These are phyloP conservation scores for Fusarium setosum DNA, from an alignment of 2,329 filamentous ascomycete genomes.

Conservation along the genomic window DNA sequence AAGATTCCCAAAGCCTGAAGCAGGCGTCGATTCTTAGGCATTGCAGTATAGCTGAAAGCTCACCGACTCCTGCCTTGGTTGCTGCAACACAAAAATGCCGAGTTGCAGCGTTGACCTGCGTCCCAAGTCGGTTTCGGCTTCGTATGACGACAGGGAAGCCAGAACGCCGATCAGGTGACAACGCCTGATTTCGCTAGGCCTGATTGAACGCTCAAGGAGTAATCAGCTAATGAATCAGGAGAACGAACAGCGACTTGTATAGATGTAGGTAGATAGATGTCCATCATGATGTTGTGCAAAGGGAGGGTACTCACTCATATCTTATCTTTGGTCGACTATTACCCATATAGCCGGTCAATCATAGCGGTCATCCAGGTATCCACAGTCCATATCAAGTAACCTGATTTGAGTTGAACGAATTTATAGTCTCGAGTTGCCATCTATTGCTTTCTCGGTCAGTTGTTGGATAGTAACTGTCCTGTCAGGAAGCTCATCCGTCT, in stretches of 20 bases:
- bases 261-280: too few species aligned
- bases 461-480: not conserved
- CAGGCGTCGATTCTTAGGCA: too few species aligned
- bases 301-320: not conserved
- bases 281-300: conserved; percentile 1
- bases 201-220: not conserved
- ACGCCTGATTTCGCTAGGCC: not conserved
- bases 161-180: conserved; percentile 19
- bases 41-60: too few species aligned
- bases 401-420: not conserved
- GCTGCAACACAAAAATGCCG: not conserved
- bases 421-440: not conserved
- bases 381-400: conserved; percentile 30
- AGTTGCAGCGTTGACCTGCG: not conserved
- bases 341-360: conserved; percentile 20
- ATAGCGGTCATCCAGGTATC: conserved; percentile 17
- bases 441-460: not conserved
- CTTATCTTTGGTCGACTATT: conserved; percentile 15
- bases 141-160: conserved; percentile 2
- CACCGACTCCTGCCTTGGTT: not conserved
- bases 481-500: too few species aligned
- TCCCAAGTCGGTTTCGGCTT: conserved; percentile 10
- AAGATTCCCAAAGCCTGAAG: too few species aligned
- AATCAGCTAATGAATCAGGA: not conserved
- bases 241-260: not conserved